Conservation (phyloP, 371 early-diverging fungal genomes). For the Parasitella parasitica region DNA sequence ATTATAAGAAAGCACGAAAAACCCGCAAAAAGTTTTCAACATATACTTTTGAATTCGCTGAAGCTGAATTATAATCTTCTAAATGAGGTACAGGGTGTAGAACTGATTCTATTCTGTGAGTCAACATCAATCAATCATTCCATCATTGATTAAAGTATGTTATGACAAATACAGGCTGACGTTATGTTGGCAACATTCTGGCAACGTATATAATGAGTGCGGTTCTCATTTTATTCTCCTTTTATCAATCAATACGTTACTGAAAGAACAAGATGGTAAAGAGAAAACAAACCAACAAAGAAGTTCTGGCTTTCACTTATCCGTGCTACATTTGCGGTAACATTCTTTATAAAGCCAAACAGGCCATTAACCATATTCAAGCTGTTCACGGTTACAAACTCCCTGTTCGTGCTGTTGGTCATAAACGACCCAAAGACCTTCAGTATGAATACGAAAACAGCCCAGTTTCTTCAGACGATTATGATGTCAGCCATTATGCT, state of each 20-base stretch:
- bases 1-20: neutral
- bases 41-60: no score
- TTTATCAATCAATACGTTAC: neutral
- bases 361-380: conserved; percentile 3
- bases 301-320: neutral
- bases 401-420: neutral
- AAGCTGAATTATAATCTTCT: no score
- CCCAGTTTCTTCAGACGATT: neutral
- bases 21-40: no score
- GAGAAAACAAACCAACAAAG: neutral
- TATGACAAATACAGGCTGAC: neutral
- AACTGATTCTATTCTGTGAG: no score
- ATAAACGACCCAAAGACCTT: neutral
- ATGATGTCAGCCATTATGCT: conserved; percentile 1
- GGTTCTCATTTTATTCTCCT: neutral
- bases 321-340: conserved; percentile 11
- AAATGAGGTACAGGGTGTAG: no score
- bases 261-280: neutral
- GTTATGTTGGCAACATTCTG: neutral
- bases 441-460: neutral
- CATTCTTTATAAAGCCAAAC: neutral
- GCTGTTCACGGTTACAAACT: conserved; percentile 4
- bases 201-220: no score
- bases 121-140: no score
- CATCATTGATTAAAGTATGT: no score